Base-by-base conservation (phyloP, 179 eudicot species). In the Pouteria campechiana region DNA sequence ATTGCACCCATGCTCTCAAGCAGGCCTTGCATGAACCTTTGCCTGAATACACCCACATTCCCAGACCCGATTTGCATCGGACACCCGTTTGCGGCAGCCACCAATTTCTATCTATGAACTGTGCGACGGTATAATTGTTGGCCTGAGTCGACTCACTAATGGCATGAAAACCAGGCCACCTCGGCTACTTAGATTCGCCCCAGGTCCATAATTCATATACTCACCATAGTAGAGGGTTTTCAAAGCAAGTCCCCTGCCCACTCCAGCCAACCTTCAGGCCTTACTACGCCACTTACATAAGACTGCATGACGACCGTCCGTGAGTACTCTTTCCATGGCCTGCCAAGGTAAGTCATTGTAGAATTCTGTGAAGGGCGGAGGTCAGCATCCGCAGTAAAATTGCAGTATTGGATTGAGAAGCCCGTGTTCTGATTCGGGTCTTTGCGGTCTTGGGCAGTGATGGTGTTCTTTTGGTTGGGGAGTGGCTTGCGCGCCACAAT, bases 241-340 rank as follows among this genome's bases (percentile, higher is more conserved):
- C 55, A 89, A 60, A 1, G 55, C 81, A 76, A 62, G 49, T 81
- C 71, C 1, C 81, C 80, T 8, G 53, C 67, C 97, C 97, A 89
- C 25, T 71, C 83, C 54, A 76, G 13, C 94, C 94, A 88, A 32
- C 97, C 97, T 24, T 55, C 29, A 1, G 84, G 76, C 7, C 57
- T 13, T 4, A 89, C 61, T 5, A 76, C 56, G 18, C 24, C 51
- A 47, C 76, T 76, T 38, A 89, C 32, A 11, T 51, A 54, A 0
- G 77, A 78, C 8, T 70, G 46, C 49, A 89, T 61, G 13, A 81
- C 55, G 7, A 85, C 62, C 0, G 95, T 86, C 70, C 95, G 74
- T 0, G 98, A 86, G 21, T 65, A 90, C 11, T 64, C 63, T 63
- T 90, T 90, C 98, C 98, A 90, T 1, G 98, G 98, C 36, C 98